These are phyloP conservation scores for Cucurbita argyrosperma DNA, from an alignment of 306 rosid genomes.

Conservation along the genomic window DNA sequence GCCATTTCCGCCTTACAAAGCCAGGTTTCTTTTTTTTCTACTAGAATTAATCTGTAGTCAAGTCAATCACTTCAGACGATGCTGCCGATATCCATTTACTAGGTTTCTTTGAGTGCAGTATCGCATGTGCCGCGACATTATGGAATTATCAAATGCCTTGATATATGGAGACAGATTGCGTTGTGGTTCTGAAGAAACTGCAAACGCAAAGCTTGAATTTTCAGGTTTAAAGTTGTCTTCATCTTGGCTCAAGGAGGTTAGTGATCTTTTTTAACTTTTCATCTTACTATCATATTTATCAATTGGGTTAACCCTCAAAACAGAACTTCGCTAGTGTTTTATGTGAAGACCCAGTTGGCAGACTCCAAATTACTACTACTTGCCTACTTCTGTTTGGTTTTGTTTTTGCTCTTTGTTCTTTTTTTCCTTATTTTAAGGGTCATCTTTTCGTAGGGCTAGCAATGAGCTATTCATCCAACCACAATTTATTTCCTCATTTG, in stretches of 20 bases:
- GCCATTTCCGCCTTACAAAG: conserved; percentile 77
- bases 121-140: conserved; percentile 83
- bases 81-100: conserved; percentile 13
- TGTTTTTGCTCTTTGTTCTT: not conserved
- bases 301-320: not conserved
- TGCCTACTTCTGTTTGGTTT: not conserved
- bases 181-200: conserved; percentile 77
- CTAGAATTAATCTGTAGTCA: not conserved
- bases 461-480: not conserved
- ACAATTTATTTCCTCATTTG: not conserved
- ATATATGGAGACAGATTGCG: conserved; percentile 81
- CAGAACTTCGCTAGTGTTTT: not conserved
- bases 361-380: not conserved
- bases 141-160: conserved; percentile 87
- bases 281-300: not conserved
- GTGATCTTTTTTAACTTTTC: not conserved
- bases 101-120: conserved; percentile 40
- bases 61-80: conserved; percentile 7
- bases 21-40: conserved; percentile 55
- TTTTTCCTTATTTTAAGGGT: not conserved
- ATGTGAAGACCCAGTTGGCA: not conserved
- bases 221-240: conserved; percentile 31
- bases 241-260: conserved; percentile 65
- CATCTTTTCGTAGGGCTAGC: not conserved
- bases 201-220: conserved; percentile 49